Evolutionary conservation across 192 early-diverging fungal species (phyloP).

Genomic region (Lobosporangium transversale): DNA sequence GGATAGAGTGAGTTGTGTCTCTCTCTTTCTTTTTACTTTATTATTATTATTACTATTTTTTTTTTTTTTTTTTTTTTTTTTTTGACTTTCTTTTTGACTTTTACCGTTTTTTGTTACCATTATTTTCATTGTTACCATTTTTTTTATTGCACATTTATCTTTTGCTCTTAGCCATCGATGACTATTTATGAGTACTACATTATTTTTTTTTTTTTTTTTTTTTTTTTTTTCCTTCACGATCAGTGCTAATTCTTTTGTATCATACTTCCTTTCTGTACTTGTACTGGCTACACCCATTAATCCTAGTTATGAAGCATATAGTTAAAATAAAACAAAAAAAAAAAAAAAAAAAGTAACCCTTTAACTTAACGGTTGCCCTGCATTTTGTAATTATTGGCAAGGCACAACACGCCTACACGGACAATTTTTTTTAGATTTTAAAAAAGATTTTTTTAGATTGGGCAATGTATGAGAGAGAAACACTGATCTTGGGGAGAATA

Average conservation of each 20-base stretch:
- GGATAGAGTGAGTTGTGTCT: background rate
- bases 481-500: no score
- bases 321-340: no score
- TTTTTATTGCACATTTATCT: background rate
- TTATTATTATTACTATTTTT: background rate
- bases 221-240: conserved; percentile 1
- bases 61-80: background rate
- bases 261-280: background rate
- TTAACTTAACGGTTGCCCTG: no score
- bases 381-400: no score
- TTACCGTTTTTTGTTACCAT: background rate
- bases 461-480: no score
- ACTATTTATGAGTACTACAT: background rate
- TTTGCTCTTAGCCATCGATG: background rate
- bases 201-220: conserved; percentile 11
- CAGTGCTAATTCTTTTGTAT: conserved; percentile 1
- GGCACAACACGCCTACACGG: no score
- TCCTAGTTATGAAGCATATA: no score
- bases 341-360: no score
- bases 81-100: background rate
- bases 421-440: no score
- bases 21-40: background rate
- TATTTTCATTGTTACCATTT: conserved; percentile 4
- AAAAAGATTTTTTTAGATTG: no score
- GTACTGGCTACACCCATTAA: no score